Evolutionary conservation across 441 rosid species (phyloP).

Genomic region (Syzygium syzygioides): DNA sequence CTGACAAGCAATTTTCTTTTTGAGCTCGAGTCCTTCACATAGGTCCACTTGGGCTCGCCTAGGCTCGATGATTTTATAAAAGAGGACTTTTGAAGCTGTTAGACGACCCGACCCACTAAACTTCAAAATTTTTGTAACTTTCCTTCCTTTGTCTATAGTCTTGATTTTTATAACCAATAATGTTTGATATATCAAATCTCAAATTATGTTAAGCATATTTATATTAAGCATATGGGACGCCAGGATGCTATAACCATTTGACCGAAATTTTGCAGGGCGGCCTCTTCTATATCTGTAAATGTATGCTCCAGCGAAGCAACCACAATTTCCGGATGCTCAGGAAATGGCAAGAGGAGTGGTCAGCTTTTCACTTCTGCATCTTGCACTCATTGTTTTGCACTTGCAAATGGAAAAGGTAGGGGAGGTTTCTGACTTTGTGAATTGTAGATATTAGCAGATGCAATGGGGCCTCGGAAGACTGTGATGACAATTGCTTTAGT

Average conservation of each 20-base stretch:
- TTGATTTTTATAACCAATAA: too few species aligned
- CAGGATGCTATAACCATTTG: background rate
- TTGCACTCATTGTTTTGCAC: background rate
- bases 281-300: conserved; percentile 52
- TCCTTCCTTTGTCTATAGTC: background rate
- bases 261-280: conserved; percentile 33
- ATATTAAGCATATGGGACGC: background rate
- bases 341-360: conserved; percentile 72
- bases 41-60: background rate
- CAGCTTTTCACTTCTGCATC: conserved; percentile 22
- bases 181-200: background rate
- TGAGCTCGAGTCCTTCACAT: background rate
- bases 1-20: background rate
- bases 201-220: background rate
- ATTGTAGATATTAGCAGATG: conserved; percentile 68
- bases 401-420: background rate
- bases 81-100: background rate
- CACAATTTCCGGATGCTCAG: conserved; percentile 54
- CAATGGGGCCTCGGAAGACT: conserved; percentile 79
- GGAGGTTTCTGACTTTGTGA: background rate
- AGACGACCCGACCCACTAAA: background rate
- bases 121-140: background rate
- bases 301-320: conserved; percentile 71
- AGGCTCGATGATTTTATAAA: background rate
- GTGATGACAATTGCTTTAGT: conserved; percentile 72